Evolutionary conservation across 345 rosid species (phyloP), one percentile per base, ranked within the genome.

Genomic region (Brassica nigra): DNA sequence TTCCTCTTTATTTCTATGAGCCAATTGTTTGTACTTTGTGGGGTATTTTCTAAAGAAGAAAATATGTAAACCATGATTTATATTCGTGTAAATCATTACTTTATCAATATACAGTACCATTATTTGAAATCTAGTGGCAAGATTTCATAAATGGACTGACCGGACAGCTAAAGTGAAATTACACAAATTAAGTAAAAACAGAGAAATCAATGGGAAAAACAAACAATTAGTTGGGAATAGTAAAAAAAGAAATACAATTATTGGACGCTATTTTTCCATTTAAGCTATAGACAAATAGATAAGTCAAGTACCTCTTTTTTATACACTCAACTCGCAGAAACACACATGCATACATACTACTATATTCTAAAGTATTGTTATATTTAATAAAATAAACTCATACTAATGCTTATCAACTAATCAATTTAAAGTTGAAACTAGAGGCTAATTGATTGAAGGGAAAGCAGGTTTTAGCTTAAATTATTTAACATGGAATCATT

Each of bases 131-230:
- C 39, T 76, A 75, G 83, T 76, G 83, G 80, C 73, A 59, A 76
- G 28, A 44, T 64, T 76, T 81, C 80, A 81, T 76, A 65, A 81
- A 81, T 81, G 64, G 74, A 71, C 27, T 76, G 74, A 71, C 83
- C 77, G 42, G 68, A 76, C 83, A 81, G 83, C 74, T 76, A 76
- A 76, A 81, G 83, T 81, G 77, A 76, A 71, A 76, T 81, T 71
- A 76, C 83, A 76, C 83, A 80, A 70, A 80, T 76, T 80, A 80
- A 80, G 83, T 65, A 80, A 80, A 58, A 70, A 28, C 70, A 79
- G 71, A 9, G 71, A 75, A 62, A 63, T 64, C 70, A 69, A 52
- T 27, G 66, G 37, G 16, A 14, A 37, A 62, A 75, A 65, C 36
- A 62, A 74, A 75, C 16, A 68, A 62, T 52, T 54, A 80, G 39